These are phyloP conservation scores for Serendipita sp. DNA, from an alignment of 768 basidiomycete genomes.

Conservation along the genomic window DNA sequence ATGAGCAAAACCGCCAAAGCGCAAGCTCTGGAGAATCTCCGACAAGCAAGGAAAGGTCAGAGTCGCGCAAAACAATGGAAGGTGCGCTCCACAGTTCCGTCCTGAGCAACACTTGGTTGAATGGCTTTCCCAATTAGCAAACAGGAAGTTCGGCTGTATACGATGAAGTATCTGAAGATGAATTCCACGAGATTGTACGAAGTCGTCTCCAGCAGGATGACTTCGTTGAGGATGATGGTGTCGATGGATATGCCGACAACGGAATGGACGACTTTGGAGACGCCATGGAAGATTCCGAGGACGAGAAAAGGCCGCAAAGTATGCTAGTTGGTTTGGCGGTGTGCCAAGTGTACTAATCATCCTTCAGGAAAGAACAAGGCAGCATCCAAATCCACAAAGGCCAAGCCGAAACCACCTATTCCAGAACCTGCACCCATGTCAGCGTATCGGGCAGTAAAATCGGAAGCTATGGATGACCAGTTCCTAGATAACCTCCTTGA, in stretches of 20 bases:
- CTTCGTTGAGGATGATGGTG: conserved; percentile 90
- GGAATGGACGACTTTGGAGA: conserved; percentile 89
- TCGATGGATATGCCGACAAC: conserved; percentile 83
- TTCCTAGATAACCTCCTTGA: conserved; percentile 76
- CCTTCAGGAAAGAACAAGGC: conserved; percentile 26
- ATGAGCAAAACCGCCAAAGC: neutral
- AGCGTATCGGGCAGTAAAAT: conserved; percentile 63
- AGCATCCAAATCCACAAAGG: conserved; percentile 27
- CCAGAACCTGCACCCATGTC: conserved; percentile 41
- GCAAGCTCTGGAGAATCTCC: neutral
- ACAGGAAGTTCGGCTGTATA: conserved; percentile 56
- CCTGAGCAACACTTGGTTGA: neutral
- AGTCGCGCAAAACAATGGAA: conserved; percentile 6
- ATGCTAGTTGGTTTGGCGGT: conserved; percentile 5
- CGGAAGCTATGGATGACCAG: conserved; percentile 68
- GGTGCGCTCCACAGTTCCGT: neutral
- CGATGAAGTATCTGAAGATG: conserved; percentile 79
- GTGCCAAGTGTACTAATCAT: conserved; percentile 7
- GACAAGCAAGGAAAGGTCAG: neutral
- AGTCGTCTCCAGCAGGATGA: conserved; percentile 74
- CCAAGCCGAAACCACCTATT: conserved; percentile 31
- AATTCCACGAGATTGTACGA: conserved; percentile 73
- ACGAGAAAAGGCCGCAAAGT: conserved; percentile 40
- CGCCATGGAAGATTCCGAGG: conserved; percentile 27
- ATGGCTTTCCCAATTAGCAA: neutral